Evolutionary conservation across 2,329 filamentous ascomycete species (phyloP).

Genomic region (Hypomyces rosellus): DNA sequence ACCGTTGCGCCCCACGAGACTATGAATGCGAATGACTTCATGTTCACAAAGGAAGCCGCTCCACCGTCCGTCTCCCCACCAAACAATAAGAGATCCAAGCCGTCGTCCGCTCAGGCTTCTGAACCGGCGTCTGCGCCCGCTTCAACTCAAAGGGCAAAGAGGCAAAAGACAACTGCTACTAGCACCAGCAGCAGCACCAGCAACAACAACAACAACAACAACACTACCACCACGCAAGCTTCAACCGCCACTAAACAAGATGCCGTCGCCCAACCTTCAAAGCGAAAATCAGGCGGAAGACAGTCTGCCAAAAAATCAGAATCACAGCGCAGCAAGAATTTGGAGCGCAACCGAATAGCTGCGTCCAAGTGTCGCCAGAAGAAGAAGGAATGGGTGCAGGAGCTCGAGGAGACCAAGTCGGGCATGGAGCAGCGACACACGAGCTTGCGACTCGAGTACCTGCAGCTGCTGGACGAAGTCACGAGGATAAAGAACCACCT

Average conservation of each 20-base stretch:
- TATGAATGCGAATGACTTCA: background rate
- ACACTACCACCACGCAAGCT: background rate
- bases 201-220: no score
- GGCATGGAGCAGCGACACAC: constrained; percentile 39
- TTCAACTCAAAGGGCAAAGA: constrained; percentile 2
- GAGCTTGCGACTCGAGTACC: constrained; percentile 37
- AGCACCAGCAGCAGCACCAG: no score
- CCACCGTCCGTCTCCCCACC: background rate
- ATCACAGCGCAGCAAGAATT: constrained; percentile 45
- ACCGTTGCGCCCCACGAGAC: constrained; percentile 5
- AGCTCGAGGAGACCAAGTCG: constrained; percentile 41
- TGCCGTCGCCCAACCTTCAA: background rate
- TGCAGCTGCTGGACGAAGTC: constrained; percentile 37
- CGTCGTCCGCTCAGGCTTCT: background rate
- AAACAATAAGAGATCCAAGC: constrained; percentile 3
- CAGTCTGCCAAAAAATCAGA: background rate
- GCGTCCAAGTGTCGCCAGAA: constrained; percentile 70
- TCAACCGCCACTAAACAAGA: background rate
- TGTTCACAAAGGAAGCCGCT: background rate
- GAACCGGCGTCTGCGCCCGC: constrained; percentile 1
- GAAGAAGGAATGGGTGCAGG: constrained; percentile 48
- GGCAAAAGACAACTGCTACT: background rate
- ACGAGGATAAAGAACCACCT: constrained; percentile 43
- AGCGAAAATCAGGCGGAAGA: constrained; percentile 2
- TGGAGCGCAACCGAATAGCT: constrained; percentile 66